Evolutionary conservation across 495 filamentous ascomycete genomes (phyloP).

Genomic region (Penicillium manginii): DNA sequence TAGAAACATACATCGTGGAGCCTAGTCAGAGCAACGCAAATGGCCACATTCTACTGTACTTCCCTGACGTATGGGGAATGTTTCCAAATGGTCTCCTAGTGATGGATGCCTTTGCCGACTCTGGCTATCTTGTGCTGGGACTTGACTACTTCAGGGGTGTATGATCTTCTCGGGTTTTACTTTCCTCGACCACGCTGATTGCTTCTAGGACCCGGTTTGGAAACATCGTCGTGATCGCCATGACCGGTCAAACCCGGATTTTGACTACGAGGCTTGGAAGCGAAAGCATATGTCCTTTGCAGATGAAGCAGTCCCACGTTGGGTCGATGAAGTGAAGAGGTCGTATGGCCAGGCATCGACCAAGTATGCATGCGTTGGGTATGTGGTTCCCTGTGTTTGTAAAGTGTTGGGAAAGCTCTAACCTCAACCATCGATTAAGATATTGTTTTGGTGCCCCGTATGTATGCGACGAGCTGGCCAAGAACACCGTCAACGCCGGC

Average conservation of each 20-base stretch:
- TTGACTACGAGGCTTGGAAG: conserved; percentile 12
- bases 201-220: conserved; percentile 9
- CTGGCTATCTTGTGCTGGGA: conserved; percentile 6
- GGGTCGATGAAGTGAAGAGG: conserved; percentile 7
- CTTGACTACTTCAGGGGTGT: conserved; percentile 10
- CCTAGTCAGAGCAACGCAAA: not conserved
- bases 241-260: conserved; percentile 7
- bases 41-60: conserved; percentile 7
- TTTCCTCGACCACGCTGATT: not conserved
- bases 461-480: conserved; percentile 9
- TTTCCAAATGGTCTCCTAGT: conserved; percentile 7
- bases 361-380: conserved; percentile 11
- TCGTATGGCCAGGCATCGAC: conserved; percentile 1
- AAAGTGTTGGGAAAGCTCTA: not conserved
- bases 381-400: not conserved
- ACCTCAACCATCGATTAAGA: not conserved
- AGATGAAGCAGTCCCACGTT: conserved; percentile 2
- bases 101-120: conserved; percentile 8
- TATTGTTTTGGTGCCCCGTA: conserved; percentile 12
- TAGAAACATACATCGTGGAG: conserved; percentile 5
- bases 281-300: conserved; percentile 1
- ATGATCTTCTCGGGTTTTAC: not conserved
- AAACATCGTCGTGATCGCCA: conserved; percentile 11
- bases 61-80: conserved; percentile 10
- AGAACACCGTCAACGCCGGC: conserved; percentile 3